These are phyloP conservation scores for Lactuca saligna DNA, from an alignment of 129 eudicot species.

Conservation along the genomic window DNA sequence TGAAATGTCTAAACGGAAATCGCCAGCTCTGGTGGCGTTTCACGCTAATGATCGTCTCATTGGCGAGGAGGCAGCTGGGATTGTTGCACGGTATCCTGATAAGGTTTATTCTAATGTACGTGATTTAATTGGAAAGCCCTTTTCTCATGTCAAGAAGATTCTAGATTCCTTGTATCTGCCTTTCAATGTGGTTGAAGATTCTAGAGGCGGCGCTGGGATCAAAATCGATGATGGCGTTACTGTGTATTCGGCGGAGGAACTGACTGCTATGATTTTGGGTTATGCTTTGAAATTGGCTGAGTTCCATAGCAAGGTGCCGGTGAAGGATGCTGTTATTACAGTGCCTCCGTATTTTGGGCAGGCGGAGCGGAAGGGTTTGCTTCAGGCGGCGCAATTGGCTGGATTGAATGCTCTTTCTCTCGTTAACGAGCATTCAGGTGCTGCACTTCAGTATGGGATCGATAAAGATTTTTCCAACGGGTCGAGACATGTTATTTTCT, in stretches of 20 bases:
- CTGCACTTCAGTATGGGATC: constrained; percentile 97
- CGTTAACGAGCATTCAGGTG: constrained; percentile 90
- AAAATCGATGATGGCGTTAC: constrained; percentile 51
- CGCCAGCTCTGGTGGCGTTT: constrained; percentile 80
- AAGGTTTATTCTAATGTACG: constrained; percentile 72
- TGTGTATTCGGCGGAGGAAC: constrained; percentile 74
- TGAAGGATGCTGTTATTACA: constrained; percentile 80
- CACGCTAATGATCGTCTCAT: constrained; percentile 66
- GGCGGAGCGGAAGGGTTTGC: constrained; percentile 74
- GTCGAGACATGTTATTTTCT: constrained; percentile 84
- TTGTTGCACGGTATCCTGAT: constrained; percentile 77
- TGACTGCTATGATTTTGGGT: constrained; percentile 70
- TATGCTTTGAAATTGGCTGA: constrained; percentile 74
- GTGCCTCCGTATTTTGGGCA: constrained; percentile 95
- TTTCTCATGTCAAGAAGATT: constrained; percentile 19
- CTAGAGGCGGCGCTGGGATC: constrained; percentile 47
- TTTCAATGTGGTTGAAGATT: constrained; percentile 44
- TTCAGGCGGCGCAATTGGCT: constrained; percentile 83
- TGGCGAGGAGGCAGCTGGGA: constrained; percentile 85
- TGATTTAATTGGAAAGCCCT: constrained; percentile 62
- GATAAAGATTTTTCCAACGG: constrained; percentile 89
- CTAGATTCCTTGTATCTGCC: constrained; percentile 54
- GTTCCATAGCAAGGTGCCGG: constrained; percentile 62
- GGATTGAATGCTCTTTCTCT: constrained; percentile 83
- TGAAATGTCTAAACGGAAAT: constrained; percentile 95